Evolutionary conservation across 225 moss, liverwort and hornwort species (phyloP).

Genomic region (Pseudoscleropodium purum): DNA sequence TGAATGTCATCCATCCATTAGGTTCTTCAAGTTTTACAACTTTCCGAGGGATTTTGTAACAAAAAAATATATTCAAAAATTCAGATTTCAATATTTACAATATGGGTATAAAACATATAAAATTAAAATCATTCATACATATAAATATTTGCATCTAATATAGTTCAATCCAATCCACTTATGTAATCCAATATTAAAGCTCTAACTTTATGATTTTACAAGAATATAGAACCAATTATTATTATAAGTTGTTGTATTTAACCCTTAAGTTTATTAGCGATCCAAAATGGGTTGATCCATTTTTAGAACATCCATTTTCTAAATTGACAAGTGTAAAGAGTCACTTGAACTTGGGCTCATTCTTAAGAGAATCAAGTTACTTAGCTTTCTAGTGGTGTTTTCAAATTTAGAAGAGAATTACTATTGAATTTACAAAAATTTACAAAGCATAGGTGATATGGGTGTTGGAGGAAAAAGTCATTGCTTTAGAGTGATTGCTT

Average conservation of each 20-base stretch:
- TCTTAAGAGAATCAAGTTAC: no score
- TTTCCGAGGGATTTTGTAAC: accelerated
- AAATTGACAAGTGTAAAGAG: no score
- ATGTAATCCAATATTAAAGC: neutral
- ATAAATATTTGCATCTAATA: neutral
- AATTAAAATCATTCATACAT: neutral
- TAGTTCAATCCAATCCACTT: neutral
- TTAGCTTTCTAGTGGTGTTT: no score
- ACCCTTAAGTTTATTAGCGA: no score
- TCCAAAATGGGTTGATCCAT: no score
- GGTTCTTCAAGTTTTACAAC: neutral
- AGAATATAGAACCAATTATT: neutral
- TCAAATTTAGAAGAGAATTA: no score
- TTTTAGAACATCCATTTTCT: no score
- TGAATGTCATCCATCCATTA: neutral
- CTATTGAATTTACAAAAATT: no score
- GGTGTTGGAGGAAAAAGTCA: no score
- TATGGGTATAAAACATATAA: neutral
- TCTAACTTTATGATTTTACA: neutral
- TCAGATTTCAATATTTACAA: neutral
- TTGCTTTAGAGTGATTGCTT: no score
- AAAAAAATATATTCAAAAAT: neutral
- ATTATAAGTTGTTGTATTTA: neutral
- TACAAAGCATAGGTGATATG: no score
- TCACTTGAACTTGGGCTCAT: no score